Conservation (phyloP, 768 basidiomycete genomes). For the Hebeloma cylindrosporum region DNA sequence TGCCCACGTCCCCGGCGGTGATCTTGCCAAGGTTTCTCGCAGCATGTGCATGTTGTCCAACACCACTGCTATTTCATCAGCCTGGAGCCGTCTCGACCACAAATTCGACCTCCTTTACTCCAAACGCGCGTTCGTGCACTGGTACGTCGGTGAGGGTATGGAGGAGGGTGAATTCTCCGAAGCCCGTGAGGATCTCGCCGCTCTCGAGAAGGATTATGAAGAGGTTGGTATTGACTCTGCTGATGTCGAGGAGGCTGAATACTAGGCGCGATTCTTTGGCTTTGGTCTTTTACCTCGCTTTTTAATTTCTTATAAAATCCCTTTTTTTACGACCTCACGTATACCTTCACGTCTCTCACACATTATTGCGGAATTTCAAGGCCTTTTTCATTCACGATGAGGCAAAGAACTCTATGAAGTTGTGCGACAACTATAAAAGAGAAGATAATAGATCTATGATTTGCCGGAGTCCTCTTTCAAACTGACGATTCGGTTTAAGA, state of each 20-base stretch:
- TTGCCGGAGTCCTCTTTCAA: conserved; percentile 95
- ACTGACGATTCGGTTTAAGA: conserved; percentile 90
- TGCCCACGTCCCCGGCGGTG: conserved; percentile 89
- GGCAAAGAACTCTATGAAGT: too few species aligned
- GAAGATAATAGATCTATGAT: too few species aligned
- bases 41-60: conserved; percentile 98
- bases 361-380: conserved; percentile 31
- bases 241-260: conserved; percentile 70
- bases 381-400: conserved; percentile 20
- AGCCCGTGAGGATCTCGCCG: conserved; percentile 96
- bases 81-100: conserved; percentile 92
- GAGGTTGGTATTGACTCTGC: conserved; percentile 82
- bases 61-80: conserved; percentile 91
- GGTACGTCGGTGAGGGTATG: conserved; percentile 99
- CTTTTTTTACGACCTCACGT: conserved; percentile 29
- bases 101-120: conserved; percentile 99
- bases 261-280: conserved; percentile 34
- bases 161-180: conserved; percentile 99
- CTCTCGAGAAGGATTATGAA: conserved; percentile 94
- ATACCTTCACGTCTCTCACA: conserved; percentile 26
- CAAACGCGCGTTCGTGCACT: conserved; percentile 88
- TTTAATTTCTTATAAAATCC: conserved; percentile 21
- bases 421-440: too few species aligned
- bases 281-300: conserved; percentile 14
- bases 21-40: conserved; percentile 90